Base-by-base conservation (phyloP, 331 rosid species). In the Spiraea crenata region DNA sequence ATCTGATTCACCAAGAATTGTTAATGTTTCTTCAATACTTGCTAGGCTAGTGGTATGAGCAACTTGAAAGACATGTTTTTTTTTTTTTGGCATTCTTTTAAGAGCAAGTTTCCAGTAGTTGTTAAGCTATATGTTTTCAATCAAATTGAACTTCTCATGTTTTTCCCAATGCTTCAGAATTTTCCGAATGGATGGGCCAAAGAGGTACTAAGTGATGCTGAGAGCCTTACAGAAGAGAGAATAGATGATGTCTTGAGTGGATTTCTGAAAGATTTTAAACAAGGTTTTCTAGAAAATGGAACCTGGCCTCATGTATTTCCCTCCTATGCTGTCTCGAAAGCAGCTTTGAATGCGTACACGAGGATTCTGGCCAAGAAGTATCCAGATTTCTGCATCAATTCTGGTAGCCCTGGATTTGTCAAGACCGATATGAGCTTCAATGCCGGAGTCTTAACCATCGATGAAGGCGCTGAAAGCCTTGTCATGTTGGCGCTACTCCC, bases 391-490 rank as follows among this genome's bases (percentile, higher is more conserved):
- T 52, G 31, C 31, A 25, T 25, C 31, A 25, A 25, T 25, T 25
- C 31, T 25, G 31, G 31, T 2, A 25, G 31, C 31, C 31, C 31
- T 25, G 31, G 31, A 25, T 25, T 25, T 25, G 31, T 25, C 31
- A 25, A 25, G 31, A 79, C 90, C 3, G 83, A 85, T 46, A 9
- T 82, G 1, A 88, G 35, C 51, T 1, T 0, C 15, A 67, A 80
- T 56, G 15, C 63, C 0, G 90, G 87, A 9, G 0, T 4, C 46
- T 45, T 82, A 11, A 54, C 85, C 3, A 70, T 71, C 3, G 83
- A 83, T 38, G 90, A 85, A 73, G 89, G 87, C 11, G 90, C 89
- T 34, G 75, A 65, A 67, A 25, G 68, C 46, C 75, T 63, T 13
- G 84, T 77, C 15, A 77, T 67, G 34, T 68, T 83, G 63, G 87